Conservation (phyloP, 2,329 filamentous ascomycete species). For the Botryotinia narcissicola region DNA sequence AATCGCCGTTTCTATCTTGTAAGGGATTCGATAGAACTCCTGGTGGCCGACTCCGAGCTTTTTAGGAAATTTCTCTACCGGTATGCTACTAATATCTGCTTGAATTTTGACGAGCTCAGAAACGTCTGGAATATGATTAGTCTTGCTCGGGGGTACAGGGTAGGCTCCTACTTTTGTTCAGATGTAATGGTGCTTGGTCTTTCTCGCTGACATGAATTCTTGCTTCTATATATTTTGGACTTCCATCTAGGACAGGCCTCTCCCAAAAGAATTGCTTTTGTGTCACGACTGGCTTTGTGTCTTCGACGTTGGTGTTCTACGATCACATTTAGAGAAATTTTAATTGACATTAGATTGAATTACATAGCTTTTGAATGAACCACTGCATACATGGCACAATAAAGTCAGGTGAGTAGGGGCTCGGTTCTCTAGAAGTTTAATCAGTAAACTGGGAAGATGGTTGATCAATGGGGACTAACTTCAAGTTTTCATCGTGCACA, state of each 20-base stretch:
- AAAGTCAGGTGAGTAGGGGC: neutral
- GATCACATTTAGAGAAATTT: neutral
- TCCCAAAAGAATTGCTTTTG: neutral
- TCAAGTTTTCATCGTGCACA: neutral
- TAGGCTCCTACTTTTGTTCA: neutral
- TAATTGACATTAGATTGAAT: neutral
- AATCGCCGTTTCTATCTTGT: neutral
- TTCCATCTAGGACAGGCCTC: neutral
- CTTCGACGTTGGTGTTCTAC: neutral
- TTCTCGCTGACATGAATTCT: neutral
- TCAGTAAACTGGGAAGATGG: no score
- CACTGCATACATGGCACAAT: neutral
- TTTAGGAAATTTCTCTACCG: neutral
- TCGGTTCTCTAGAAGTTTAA: neutral
- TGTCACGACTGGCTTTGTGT: neutral
- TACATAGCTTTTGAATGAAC: neutral
- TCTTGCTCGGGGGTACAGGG: neutral
- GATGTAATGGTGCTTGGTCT: neutral
- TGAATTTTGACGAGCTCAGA: constrained; percentile 7
- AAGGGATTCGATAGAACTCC: neutral
- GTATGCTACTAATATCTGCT: constrained; percentile 2
- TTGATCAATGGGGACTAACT: neutral
- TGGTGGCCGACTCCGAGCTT: neutral
- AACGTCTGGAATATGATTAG: neutral
- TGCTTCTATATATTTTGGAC: neutral